Percentiles rank a stretch among this genome's conserved stretches.
These are phyloP conservation scores for Rubus parviflorus DNA, from an alignment of 306 rosid species.

Conservation along the genomic window DNA sequence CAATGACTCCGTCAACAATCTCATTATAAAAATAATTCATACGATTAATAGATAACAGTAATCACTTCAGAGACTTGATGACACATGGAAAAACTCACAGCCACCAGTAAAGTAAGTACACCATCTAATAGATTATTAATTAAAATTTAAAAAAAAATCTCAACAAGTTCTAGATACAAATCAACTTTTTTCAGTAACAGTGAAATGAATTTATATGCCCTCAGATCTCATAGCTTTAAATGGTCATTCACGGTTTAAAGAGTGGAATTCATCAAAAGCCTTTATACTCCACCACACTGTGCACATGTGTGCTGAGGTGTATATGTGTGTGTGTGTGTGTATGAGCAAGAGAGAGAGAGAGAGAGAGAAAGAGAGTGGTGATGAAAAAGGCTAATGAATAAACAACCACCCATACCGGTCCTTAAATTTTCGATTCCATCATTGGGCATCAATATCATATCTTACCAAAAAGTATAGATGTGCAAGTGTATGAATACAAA, in stretches of 20 bases:
- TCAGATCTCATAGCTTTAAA: slow-evolving; percentile 16
- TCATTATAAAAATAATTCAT: too few relatives aligned
- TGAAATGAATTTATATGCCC: neutral
- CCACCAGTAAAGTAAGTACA: neutral
- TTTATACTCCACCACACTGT: neutral
- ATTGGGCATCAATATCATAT: neutral
- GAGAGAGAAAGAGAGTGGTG: neutral
- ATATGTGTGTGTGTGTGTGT: too few relatives aligned
- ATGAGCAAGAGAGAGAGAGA: neutral
- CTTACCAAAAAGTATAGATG: too few relatives aligned
- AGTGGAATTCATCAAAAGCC: slow-evolving; percentile 1
- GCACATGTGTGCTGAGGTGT: neutral
- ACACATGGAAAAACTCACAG: neutral
- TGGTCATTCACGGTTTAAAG: slow-evolving; percentile 7
- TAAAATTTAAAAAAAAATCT: neutral
- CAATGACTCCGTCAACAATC: neutral
- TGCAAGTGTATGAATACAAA: too few relatives aligned
- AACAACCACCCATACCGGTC: slow-evolving; percentile 3
- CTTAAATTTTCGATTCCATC: neutral
- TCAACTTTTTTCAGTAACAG: neutral
- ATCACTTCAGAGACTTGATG: too few relatives aligned
- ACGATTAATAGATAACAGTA: neutral
- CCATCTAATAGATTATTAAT: neutral
- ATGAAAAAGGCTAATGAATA: neutral
- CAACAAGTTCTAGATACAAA: neutral